Evolutionary conservation across 169 alveolate species (phyloP), one percentile per base, ranked within the genome.

Genomic region (Plasmodium sp.): DNA sequence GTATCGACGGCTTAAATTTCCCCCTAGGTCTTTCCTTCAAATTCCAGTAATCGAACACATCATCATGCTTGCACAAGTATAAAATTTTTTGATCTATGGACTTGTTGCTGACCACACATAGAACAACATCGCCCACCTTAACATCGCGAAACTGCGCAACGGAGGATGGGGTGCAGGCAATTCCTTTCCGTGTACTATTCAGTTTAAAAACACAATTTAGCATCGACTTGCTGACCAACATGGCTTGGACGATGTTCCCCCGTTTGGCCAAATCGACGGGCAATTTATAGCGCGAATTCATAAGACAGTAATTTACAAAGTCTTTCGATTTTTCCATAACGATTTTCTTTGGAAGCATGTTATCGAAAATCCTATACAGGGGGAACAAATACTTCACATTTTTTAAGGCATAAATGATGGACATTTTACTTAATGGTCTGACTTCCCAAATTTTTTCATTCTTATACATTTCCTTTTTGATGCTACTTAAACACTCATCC

Each of bases 151-250:
- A 96, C 41, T 96, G 96, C 18, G 92, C 79, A 83, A 96, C 84
- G 7, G 97, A 95, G 5, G 96, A 92, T 0, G 96, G 96, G 31
- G 96, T 93, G 81, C 93, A 86, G 27, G 95, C 97, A 80, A 96
- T 81, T 39, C 97, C 97, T 36, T 54, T 90, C 43, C 96, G 85
- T 39, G 96, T 95, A 33, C 95, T 93, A 75, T 96, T 96, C 62
- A 96, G 92, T 82, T 96, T 96, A 88, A 96, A 62, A 43, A 94
- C 94, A 18, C 96, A 92, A 31, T 84, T 83, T 51, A 79, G 31
- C 54, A 84, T 36, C 16, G 94, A 81, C 43, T 95, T 92, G 81
- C 95, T 94, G 27, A 90, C 95, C 62, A 92, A 41, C 96, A 94
- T 83, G 6, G 95, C 96, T 94, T 81, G 85, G 36, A 73, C 71